Evolutionary conservation across 345 rosid species (phyloP).

Genomic region (Aquilaria yunnanensis): DNA sequence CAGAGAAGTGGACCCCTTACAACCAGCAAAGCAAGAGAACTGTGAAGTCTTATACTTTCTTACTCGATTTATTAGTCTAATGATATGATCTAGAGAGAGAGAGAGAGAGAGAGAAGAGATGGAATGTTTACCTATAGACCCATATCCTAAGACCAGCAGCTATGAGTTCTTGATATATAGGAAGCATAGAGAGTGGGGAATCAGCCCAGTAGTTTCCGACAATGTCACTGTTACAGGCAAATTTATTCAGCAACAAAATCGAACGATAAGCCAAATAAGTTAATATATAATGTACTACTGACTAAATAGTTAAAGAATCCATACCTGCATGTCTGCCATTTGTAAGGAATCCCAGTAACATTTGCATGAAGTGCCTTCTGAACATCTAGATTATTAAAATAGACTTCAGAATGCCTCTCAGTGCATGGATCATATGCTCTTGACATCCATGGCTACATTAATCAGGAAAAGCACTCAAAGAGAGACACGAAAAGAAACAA

Average conservation of each 20-base stretch:
- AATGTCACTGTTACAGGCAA: conserved; percentile 36
- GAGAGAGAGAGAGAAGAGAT: not conserved
- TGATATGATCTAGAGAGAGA: no score
- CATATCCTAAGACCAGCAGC: conserved; percentile 78
- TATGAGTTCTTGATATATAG: conserved; percentile 79
- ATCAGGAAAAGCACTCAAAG: not conserved
- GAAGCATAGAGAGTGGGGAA: conserved; percentile 91
- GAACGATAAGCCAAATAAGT: not conserved
- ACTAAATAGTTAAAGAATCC: not conserved
- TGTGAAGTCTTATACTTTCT: no score
- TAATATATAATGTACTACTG: not conserved
- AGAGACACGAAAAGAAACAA: conserved; percentile 3
- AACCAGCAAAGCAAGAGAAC: no score
- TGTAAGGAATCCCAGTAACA: conserved; percentile 58
- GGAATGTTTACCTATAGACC: conserved; percentile 61
- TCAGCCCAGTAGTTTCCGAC: conserved; percentile 76
- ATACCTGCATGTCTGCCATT: conserved; percentile 90
- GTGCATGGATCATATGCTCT: conserved; percentile 98
- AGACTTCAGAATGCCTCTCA: conserved; percentile 64
- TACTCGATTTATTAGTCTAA: no score
- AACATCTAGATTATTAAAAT: conserved; percentile 83
- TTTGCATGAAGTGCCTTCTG: conserved; percentile 96
- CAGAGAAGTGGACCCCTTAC: no score
- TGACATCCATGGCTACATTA: conserved; percentile 87
- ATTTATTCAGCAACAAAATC: not conserved